Evolutionary conservation across 2,329 filamentous ascomycete species (phyloP).

Genomic region (Ophiostoma ulmi): DNA sequence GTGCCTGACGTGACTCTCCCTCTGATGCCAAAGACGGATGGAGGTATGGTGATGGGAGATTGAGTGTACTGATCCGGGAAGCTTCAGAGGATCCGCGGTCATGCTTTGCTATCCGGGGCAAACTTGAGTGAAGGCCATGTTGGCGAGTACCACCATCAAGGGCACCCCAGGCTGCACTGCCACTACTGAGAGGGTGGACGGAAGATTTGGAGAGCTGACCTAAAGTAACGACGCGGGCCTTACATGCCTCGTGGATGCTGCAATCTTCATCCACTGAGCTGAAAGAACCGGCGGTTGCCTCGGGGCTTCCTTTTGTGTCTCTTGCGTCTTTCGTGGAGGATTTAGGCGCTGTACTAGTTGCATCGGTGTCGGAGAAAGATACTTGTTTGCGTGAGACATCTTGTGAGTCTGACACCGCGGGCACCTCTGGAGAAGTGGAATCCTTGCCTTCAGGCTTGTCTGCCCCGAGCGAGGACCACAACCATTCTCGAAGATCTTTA

Average conservation of each 20-base stretch:
- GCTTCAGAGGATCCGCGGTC: conserved; percentile 12
- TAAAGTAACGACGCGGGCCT: conserved; percentile 23
- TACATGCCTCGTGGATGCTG: conserved; percentile 30
- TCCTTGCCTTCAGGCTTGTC: not conserved
- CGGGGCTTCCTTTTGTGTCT: not conserved
- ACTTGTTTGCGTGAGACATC: not conserved
- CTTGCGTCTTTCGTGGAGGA: too few species aligned
- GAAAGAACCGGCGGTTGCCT: conserved; percentile 14
- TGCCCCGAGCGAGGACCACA: conserved; percentile 10
- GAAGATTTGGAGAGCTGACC: conserved; percentile 14
- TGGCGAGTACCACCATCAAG: not conserved
- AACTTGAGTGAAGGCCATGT: not conserved
- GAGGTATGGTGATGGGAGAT: conserved; percentile 20
- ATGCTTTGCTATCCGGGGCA: not conserved
- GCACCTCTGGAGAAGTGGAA: not conserved
- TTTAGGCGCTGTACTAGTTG: not conserved
- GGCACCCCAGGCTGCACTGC: not conserved
- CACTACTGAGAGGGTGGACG: not conserved
- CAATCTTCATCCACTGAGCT: conserved; percentile 27
- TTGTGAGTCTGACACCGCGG: not conserved
- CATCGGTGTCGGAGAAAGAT: not conserved
- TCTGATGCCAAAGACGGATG: not conserved
- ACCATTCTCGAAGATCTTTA: conserved; percentile 13
- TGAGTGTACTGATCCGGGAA: conserved; percentile 25
- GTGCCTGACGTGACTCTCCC: not conserved